Evolutionary conservation across 2,329 filamentous ascomycete genomes (phyloP), one percentile per base, ranked within the genome.

Genomic region (Aspergillus luchuensis): DNA sequence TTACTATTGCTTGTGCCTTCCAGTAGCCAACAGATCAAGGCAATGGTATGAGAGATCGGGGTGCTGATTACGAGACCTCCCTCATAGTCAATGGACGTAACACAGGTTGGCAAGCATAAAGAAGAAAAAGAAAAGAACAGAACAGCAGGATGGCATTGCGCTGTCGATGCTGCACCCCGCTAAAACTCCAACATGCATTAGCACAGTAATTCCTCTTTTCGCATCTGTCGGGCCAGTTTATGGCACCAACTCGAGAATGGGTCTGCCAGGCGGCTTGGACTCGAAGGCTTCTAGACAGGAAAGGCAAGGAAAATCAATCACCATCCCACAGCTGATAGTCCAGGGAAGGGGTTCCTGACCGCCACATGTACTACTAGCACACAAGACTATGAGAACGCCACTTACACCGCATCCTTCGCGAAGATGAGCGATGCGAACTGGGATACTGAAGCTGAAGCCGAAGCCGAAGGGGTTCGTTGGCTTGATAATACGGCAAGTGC

Each of bases 361-460:
- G 60, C 60, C 45, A 45, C 23, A 55, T 59, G 51, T 55, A 53
- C 50, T 17, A 45, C 45, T 39, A 53, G 48, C 33, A 47, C 28
- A 38, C 21, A 39, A 41, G 45, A 60, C 59, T 63, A 65, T 62
- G 41, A 49, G 41, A 57, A 53, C 62, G 57, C 59, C 57, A 62
- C 57, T 60, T 59, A 59, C 62, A 63, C 62, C 49, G 38, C 62
- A 58, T 60, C 54, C 30, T 41, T 60, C 57, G 52, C 53, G 56
- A 36, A 36, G 55, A 56, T 50, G 8, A n/a, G 23, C 21, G 28
- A 52, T 21, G 50, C 17, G 19, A 28, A 51, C 28, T 56, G 28
- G 45, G 47, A 36, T 52, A 33, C 7, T 23, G 39, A 21, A 54
- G 25, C 21, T 45, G 38, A 43, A 28, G 13, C 23, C 23, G 38